Evolutionary conservation across 352 stramenopile genomes (phyloP), one percentile per base, ranked within the genome.

Genomic region (Saprolegnia parasitica): DNA sequence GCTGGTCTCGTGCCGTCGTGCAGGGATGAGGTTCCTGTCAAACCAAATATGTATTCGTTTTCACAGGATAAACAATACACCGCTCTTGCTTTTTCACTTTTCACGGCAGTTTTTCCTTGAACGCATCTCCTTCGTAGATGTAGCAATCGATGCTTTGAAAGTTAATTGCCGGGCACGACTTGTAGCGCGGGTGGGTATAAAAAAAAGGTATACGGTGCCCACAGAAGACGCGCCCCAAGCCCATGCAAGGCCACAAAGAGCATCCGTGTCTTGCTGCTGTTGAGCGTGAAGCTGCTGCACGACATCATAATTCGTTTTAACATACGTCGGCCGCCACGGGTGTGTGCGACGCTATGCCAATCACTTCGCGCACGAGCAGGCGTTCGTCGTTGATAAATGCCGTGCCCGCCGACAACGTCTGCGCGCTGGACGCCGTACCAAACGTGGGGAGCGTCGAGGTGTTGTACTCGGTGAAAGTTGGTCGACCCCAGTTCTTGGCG

Each of bases 141-240:
- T 13, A 60, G 35, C 52, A 60, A 11, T 60, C 52, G 24, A 9
- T 60, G 35, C 13, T 20, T 16, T 9, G 35, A 24, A 60, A 60
- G 52, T 9, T 60, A 24, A 60, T 60, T 9, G 52, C 11, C 52
- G 52, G 52, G 20, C 52, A 60, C 13, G 10, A 8, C 35, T 60
- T 60, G 52, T 60, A 60, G 24, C 35, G 52, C 35, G 52, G 52
- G 52, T 24, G n/a, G n/a, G 2, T 2, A 60, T 16, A 40, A 60
- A 60, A 8, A 60, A 9, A 16, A 3, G 52, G 24, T 60, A 60
- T 10, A 60, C 11, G 11, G 52, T 60, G 11, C 52, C 52, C 1
- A 60, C 4, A 60, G 52, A 60, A 11, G 20, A 60, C n/a, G 16
- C 20, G 24, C 52, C 52, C 35, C 52, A 8, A 60, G 24, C 11